Base-by-base conservation (phyloP, 257 asterid species). In the Salvia rosmarinus region DNA sequence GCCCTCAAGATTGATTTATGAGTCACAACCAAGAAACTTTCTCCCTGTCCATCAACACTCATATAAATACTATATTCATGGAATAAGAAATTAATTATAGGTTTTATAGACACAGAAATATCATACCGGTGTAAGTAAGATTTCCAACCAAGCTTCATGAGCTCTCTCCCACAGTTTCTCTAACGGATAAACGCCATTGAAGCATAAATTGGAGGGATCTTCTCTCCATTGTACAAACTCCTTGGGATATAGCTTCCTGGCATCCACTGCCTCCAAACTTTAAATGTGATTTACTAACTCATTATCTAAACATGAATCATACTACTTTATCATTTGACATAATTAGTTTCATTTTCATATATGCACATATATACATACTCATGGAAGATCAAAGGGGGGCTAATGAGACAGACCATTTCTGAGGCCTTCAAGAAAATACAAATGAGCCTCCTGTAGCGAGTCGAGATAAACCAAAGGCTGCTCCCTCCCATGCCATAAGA, bases 181-280 rank as follows among this genome's bases (percentile, higher is more conserved):
- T 43, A 87, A 35, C 23, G 93, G 93, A 77, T 82, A 86, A 40
- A 86, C 79, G 37, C 88, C 95, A 21, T 88, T 79, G 21, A 90
- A 85, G 21, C 77, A 37, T 61, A 90, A 85, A 60, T 82, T 90
- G 6, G 85, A 76, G 11, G 96, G 95, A 78, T 90, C 96, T 78
- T 90, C 93, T 83, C 96, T 82, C 96, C 96, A 90, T 46, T 77
- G 82, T 28, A 81, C 73, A 65, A 67, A 90, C 85, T 90, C 96
- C 80, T 80, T 75, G 11, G 96, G 96, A 66, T 90, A 83, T 69
- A 44, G 59, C 74, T 68, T 81, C 91, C 58, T 82, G 50, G 95
- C 95, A 83, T 88, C 95, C 95, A 73, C 96, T 90, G 89, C 91
- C 96, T 90, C 96, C 92, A 86, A 75, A 85, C 51, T 80, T 85